Evolutionary conservation across 2,329 filamentous ascomycete species (phyloP).

Genomic region (Arthroderma uncinatum): DNA sequence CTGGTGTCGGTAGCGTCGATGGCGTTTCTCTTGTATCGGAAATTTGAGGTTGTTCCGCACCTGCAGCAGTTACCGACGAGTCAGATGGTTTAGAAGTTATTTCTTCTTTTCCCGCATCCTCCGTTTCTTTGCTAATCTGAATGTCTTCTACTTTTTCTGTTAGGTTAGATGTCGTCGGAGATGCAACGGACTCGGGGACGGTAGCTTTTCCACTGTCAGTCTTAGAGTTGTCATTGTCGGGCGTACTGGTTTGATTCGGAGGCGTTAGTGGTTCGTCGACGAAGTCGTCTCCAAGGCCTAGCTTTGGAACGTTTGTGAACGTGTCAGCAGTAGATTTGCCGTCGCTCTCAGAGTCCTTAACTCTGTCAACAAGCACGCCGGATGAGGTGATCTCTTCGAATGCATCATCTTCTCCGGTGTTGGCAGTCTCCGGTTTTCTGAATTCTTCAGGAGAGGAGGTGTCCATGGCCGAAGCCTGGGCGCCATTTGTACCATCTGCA

Average conservation of each 20-base stretch:
- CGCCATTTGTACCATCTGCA: constrained; percentile 37
- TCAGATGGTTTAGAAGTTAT: neutral
- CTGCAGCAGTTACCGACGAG: neutral
- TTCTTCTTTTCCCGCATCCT: neutral
- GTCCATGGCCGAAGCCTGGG: neutral
- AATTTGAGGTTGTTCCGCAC: neutral
- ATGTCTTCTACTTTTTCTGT: constrained; percentile 47
- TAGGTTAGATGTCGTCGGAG: constrained; percentile 44
- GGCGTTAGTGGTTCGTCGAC: constrained; percentile 68
- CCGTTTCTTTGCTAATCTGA: constrained; percentile 38
- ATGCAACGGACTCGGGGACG: constrained; percentile 26
- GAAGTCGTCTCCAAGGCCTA: constrained; percentile 57
- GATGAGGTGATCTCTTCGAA: constrained; percentile 75
- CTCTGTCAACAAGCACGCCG: constrained; percentile 62
- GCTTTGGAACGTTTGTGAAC: constrained; percentile 31
- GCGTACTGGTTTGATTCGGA: constrained; percentile 31
- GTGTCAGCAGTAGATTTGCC: constrained; percentile 15
- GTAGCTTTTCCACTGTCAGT: neutral
- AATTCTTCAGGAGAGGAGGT: constrained; percentile 39
- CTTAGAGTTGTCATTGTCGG: neutral
- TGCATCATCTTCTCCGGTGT: constrained; percentile 64
- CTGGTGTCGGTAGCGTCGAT: neutral
- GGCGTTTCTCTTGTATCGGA: neutral
- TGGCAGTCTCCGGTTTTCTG: constrained; percentile 26
- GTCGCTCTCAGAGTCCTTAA: constrained; percentile 49